phyloP scores from a whole-genome alignment of 2,329 filamentous ascomycete genomes.

The Hymenoscyphus occultus region DNA sequence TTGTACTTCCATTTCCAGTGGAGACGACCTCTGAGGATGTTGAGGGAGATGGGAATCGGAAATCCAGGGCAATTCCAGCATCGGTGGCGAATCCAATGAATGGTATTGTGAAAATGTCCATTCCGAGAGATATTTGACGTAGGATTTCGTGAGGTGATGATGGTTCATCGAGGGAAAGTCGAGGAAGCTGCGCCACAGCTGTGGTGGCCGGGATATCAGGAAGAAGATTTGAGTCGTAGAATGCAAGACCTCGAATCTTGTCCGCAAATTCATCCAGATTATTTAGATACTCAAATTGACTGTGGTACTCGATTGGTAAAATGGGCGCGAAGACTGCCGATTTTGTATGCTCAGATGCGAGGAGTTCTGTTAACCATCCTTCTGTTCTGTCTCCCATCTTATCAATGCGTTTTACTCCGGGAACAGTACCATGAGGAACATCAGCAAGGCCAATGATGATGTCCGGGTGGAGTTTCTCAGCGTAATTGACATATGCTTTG shows the following conservation, averaged over 20 bases:
- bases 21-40: conserved; percentile 14
- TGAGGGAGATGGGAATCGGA: conserved; percentile 61
- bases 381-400: conserved; percentile 88
- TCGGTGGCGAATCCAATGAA: conserved; percentile 76
- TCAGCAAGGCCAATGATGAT: conserved; percentile 79
- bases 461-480: conserved; percentile 69
- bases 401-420: conserved; percentile 68
- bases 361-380: conserved; percentile 71
- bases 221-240: conserved; percentile 73
- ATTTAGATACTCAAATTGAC: conserved; percentile 78
- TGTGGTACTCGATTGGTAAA: conserved; percentile 69
- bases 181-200: conserved; percentile 60
- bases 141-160: conserved; percentile 74
- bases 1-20: conserved; percentile 22
- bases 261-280: conserved; percentile 63
- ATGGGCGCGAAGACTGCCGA: conserved; percentile 61
- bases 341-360: conserved; percentile 41
- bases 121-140: conserved; percentile 69
- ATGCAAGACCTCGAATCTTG: conserved; percentile 64
- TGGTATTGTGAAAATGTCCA: conserved; percentile 76
- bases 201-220: conserved; percentile 59
- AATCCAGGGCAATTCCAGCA: conserved; percentile 78
- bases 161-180: conserved; percentile 70
- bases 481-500: conserved; percentile 64
- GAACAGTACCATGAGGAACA: conserved; percentile 53